Conservation (phyloP, 2,329 filamentous ascomycete species). For the Aureobasidium namibiae region DNA sequence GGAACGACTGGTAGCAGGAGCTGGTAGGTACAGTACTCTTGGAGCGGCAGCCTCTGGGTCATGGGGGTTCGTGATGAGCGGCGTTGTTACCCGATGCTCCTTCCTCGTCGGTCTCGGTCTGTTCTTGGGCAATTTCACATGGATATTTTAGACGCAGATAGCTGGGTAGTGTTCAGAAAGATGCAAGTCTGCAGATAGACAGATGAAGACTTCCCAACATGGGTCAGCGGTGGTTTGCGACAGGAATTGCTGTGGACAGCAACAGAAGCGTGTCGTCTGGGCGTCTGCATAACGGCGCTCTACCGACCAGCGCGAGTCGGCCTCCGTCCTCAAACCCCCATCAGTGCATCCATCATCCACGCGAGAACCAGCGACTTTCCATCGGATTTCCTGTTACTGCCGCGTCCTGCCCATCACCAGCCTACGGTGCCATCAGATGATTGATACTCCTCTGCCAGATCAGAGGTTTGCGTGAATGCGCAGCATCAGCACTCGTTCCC, state of each 20-base stretch:
- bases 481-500: slow-evolving; percentile 5
- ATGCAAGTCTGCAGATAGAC: neutral
- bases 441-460: neutral
- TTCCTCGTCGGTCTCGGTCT: neutral
- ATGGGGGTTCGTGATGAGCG: neutral
- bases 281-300: neutral
- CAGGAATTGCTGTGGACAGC: neutral
- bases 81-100: neutral
- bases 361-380: slow-evolving; percentile 6
- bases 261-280: neutral
- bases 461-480: slow-evolving; percentile 10
- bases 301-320: neutral
- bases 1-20: neutral
- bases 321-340: slow-evolving; percentile 21
- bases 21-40: no score
- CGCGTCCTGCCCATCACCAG: neutral
- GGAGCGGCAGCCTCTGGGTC: neutral
- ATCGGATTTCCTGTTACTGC: neutral
- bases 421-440: slow-evolving; percentile 4
- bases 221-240: neutral
- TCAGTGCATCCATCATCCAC: slow-evolving; percentile 18
- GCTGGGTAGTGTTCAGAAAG: neutral
- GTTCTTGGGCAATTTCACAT: neutral
- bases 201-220: neutral
- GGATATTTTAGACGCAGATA: neutral